These are phyloP conservation scores for Paradendryphiella salina DNA, from an alignment of 2,329 filamentous ascomycete genomes.

Conservation along the genomic window DNA sequence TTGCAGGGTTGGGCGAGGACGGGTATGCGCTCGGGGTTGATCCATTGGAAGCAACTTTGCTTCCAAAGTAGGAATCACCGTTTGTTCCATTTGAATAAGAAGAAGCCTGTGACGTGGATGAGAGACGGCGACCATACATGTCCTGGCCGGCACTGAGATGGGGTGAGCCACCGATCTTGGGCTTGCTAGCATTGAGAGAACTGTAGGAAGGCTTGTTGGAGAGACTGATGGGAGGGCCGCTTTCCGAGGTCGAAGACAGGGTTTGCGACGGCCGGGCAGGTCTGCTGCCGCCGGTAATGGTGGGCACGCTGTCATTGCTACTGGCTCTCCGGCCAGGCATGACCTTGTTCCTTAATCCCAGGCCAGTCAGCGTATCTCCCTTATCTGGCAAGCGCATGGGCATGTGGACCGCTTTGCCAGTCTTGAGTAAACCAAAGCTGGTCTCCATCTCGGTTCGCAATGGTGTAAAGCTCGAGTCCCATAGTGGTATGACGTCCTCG, in stretches of 20 bases:
- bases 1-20: constrained; percentile 50
- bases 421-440: constrained; percentile 62
- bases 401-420: constrained; percentile 67
- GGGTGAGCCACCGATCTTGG: constrained; percentile 41
- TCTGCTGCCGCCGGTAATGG: constrained; percentile 26
- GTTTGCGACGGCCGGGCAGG: constrained; percentile 34
- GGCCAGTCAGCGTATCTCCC: constrained; percentile 51
- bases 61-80: constrained; percentile 47
- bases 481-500: constrained; percentile 68
- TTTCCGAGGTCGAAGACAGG: constrained; percentile 32
- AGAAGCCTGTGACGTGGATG: constrained; percentile 39
- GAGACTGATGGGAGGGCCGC: constrained; percentile 39
- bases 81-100: constrained; percentile 36
- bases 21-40: constrained; percentile 25
- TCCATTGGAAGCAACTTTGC: constrained; percentile 47
- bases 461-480: constrained; percentile 65
- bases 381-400: constrained; percentile 57
- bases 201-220: constrained; percentile 42
- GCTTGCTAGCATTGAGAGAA: constrained; percentile 41
- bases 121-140: constrained; percentile 36
- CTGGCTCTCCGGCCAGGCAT: constrained; percentile 32
- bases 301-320: constrained; percentile 45
- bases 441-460: constrained; percentile 68
- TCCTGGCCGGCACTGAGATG: constrained; percentile 39
- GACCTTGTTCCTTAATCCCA: constrained; percentile 53